Conservation (phyloP, 2,329 filamentous ascomycete species). For the Botryotinia convoluta region DNA sequence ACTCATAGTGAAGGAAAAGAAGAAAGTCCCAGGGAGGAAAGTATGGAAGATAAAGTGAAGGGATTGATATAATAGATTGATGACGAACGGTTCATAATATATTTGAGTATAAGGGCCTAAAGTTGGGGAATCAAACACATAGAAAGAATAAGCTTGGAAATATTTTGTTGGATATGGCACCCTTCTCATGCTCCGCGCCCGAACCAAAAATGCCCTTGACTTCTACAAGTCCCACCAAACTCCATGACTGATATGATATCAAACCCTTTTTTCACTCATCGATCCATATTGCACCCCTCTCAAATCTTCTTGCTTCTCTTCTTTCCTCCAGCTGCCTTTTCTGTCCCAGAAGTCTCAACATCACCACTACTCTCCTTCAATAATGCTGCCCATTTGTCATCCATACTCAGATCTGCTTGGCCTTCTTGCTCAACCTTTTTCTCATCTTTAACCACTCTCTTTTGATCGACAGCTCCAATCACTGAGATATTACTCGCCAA, state of each 20-base stretch:
- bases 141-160: background rate
- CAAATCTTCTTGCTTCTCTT: slow-evolving; percentile 36
- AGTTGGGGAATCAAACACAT: background rate
- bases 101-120: background rate
- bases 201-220: background rate
- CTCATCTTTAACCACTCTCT: slow-evolving; percentile 44
- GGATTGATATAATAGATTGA: background rate
- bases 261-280: background rate
- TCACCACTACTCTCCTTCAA: slow-evolving; percentile 34
- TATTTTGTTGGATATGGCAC: background rate
- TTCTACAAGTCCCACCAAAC: background rate
- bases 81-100: background rate
- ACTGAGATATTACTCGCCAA: slow-evolving; percentile 65
- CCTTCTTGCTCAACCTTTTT: slow-evolving; percentile 24
- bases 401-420: slow-evolving; percentile 29
- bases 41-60: background rate
- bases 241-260: slow-evolving; percentile 5
- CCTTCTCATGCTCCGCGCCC: background rate
- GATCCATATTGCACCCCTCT: background rate
- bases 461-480: slow-evolving; percentile 65
- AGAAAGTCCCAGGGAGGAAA: background rate
- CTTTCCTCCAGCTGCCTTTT: slow-evolving; percentile 27
- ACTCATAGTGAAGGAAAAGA: background rate
- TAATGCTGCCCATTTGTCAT: slow-evolving; percentile 36
- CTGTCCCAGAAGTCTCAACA: slow-evolving; percentile 19